Evolutionary conservation across 2,329 filamentous ascomycete species (phyloP).

Genomic region (Sclerotinia sclerotiorum): DNA sequence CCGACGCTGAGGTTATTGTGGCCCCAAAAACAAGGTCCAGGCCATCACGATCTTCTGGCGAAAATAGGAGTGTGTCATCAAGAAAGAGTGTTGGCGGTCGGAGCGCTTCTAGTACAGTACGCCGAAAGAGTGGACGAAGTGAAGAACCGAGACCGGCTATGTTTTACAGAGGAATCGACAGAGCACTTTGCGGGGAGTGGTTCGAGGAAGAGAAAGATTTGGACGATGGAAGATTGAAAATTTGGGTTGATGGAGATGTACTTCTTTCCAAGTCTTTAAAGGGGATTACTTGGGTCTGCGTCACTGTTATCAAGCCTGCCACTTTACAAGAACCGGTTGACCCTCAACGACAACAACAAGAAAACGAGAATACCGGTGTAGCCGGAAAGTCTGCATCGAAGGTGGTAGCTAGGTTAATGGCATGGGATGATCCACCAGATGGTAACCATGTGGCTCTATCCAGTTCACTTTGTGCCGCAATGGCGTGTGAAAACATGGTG

Average conservation of each 20-base stretch:
- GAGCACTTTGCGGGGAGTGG: constrained; percentile 67
- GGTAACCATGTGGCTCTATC: constrained; percentile 79
- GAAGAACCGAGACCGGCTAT: constrained; percentile 67
- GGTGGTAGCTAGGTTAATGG: constrained; percentile 70
- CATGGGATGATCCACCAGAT: constrained; percentile 87
- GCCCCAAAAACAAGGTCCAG: constrained; percentile 86
- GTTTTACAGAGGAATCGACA: constrained; percentile 79
- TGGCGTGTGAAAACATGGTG: constrained; percentile 71
- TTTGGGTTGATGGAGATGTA: constrained; percentile 84
- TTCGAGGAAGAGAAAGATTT: constrained; percentile 63
- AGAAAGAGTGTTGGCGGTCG: constrained; percentile 72
- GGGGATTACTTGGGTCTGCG: constrained; percentile 72
- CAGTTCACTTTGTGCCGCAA: constrained; percentile 67
- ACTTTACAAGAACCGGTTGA: constrained; percentile 71
- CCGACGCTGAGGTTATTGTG: constrained; percentile 95
- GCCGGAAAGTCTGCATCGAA: constrained; percentile 60
- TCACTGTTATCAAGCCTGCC: constrained; percentile 84
- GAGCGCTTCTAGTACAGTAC: constrained; percentile 70
- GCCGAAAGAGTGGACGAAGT: constrained; percentile 56
- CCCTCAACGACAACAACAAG: constrained; percentile 64
- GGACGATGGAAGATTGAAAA: constrained; percentile 60
- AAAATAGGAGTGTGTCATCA: constrained; percentile 78
- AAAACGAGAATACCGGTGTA: constrained; percentile 62
- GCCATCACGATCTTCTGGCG: constrained; percentile 62
- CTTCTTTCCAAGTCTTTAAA: constrained; percentile 70